Percentiles rank a stretch among this genome's conserved stretches.
These are phyloP conservation scores for Rhexocercosporidium sp. DNA, from an alignment of 2,329 filamentous ascomycete genomes.

Conservation along the genomic window DNA sequence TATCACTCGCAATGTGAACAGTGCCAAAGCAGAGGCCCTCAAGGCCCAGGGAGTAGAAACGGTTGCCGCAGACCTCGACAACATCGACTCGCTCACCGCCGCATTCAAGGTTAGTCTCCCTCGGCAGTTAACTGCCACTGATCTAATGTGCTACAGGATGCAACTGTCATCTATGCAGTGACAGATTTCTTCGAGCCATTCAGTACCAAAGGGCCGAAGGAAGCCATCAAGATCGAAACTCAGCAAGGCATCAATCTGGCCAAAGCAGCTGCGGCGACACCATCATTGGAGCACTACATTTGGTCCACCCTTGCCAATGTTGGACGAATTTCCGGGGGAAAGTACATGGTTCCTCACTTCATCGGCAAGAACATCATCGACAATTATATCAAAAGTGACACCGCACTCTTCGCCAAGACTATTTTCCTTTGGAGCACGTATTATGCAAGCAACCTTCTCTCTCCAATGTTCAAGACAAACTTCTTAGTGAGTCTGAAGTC, in stretches of 20 bases:
- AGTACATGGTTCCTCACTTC: conserved; percentile 46
- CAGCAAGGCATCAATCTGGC: conserved; percentile 53
- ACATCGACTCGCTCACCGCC: conserved; percentile 44
- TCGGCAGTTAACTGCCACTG: background rate
- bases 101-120: conserved; percentile 45
- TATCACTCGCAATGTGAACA: conserved; percentile 50
- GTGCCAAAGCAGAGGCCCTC: conserved; percentile 48
- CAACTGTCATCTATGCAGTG: conserved; percentile 58
- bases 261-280: conserved; percentile 47
- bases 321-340: conserved; percentile 44
- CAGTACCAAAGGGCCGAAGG: conserved; percentile 41
- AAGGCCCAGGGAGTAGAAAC: conserved; percentile 48
- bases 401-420: conserved; percentile 44
- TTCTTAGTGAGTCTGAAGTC: conserved; percentile 36
- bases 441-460: conserved; percentile 44
- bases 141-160: conserved; percentile 40
- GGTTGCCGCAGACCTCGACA: conserved; percentile 50
- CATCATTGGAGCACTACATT: conserved; percentile 50
- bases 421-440: conserved; percentile 47
- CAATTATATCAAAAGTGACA: conserved; percentile 42
- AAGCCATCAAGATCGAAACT: conserved; percentile 46
- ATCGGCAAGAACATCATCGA: conserved; percentile 44
- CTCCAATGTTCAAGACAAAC: conserved; percentile 38
- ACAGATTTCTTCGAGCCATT: conserved; percentile 62
- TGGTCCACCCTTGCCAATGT: conserved; percentile 49